Base-by-base conservation (phyloP, 768 basidiomycete genomes). In the Pisolithus albus region DNA sequence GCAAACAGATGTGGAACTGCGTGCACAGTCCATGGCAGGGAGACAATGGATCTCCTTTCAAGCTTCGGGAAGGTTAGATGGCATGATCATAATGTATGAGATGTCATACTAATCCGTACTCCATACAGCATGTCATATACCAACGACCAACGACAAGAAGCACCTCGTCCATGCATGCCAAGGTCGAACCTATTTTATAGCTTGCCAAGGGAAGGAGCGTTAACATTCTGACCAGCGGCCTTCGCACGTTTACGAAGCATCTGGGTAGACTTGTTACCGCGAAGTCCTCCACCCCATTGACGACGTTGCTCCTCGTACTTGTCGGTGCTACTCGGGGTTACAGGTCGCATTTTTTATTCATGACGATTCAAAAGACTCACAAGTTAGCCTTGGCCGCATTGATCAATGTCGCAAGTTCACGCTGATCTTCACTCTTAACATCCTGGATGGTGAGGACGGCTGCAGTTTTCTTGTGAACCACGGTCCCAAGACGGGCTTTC, bases 401-500 rank as follows among this genome's bases (percentile, higher is more conserved):
- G 65, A 97, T 79, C 63, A 98, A 79, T 58, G 88, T 97, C 40
- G 92, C 86, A 50, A 97, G 86, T 55, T 97, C 94, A 56, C 88
- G 84, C 67, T 85, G 78, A 75, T 98, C 95, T 74, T 97, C 95
- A 68, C 84, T 87, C 75, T 82, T 84, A 64, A 99, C 95, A 21
- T 99, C 95, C 73, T 93, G 89, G 53, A 99, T 71, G 38, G 89
- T 86, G 50, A 96, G 73, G 49, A 94, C 87, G 49, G 94, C 86
- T 43, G 93, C 85, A 47, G 93, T 97, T 84, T 97, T 97, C 84
- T 96, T 96, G 82, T 96, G 91, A 38, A 94, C 92, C 56, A 97
- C 92, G 7, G 94, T 92, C 61, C 95, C 95, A 64, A 98, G 90
- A 68, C 95, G 90, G 51, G 95, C 92, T 76, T 97, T 97, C 75